phyloP scores from a whole-genome alignment of 345 rosid genomes.

The Citrus inodora region DNA sequence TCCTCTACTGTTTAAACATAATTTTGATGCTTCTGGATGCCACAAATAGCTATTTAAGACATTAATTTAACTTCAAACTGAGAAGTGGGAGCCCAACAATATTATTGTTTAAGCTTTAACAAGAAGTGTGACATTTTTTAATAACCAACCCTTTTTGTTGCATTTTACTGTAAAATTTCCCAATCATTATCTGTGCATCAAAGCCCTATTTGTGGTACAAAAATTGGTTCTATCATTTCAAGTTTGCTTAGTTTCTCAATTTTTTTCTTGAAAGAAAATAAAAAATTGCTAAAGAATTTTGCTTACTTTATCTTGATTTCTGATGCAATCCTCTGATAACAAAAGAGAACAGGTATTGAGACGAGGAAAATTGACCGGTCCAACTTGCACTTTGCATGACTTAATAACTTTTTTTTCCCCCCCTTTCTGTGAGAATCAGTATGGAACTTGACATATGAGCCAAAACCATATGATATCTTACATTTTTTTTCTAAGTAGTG shows the following conservation, averaged over 20 bases:
- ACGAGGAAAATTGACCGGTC: not conserved
- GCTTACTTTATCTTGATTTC: not conserved
- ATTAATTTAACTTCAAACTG: not conserved
- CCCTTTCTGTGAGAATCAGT: not conserved
- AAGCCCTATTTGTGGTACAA: not conserved
- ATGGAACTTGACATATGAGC: not conserved
- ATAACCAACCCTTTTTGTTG: not conserved
- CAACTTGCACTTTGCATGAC: not conserved
- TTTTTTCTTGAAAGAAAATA: too few species aligned
- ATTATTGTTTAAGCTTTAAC: not conserved
- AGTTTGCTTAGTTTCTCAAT: not conserved
- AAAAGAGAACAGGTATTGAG: not conserved
- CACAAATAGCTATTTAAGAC: not conserved
- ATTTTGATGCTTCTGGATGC: not conserved
- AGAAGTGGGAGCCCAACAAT: not conserved
- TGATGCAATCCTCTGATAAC: not conserved
- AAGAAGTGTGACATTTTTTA: slow-evolving; percentile 3
- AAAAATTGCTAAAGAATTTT: too few species aligned
- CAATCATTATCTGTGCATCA: not conserved
- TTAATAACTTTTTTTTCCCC: not conserved
- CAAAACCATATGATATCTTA: not conserved
- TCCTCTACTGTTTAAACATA: slow-evolving; percentile 10
- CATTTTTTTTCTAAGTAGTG: not conserved
- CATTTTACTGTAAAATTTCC: not conserved
- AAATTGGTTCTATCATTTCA: not conserved